Conservation (phyloP, 495 filamentous ascomycete species). For the Penicillium ucsense region DNA sequence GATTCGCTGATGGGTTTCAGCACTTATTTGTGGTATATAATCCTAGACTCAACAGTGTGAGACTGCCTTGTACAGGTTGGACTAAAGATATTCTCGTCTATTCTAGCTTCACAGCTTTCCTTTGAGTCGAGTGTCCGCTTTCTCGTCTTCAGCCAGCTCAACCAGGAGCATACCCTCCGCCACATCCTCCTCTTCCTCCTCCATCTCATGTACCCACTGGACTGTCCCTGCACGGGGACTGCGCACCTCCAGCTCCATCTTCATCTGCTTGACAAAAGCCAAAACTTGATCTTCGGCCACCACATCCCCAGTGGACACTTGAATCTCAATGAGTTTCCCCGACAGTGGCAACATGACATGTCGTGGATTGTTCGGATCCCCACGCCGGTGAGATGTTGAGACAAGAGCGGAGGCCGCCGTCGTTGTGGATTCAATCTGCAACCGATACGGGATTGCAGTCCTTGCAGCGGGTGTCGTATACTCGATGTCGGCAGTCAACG, state of each 20-base stretch:
- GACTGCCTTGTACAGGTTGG: no score
- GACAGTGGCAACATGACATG: slow-evolving; percentile 50
- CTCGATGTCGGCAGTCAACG: slow-evolving; percentile 43
- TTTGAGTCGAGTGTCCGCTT: slow-evolving; percentile 21
- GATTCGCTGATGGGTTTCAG: background rate
- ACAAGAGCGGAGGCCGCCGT: slow-evolving; percentile 38
- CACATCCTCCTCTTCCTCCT: slow-evolving; percentile 49
- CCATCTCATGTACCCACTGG: slow-evolving; percentile 46
- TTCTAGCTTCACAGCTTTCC: background rate
- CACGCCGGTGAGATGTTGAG: slow-evolving; percentile 40
- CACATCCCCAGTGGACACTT: slow-evolving; percentile 43
- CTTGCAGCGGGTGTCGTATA: slow-evolving; percentile 37
- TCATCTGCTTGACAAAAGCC: slow-evolving; percentile 58
- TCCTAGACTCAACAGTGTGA: background rate
- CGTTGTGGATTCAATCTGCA: slow-evolving; percentile 38
- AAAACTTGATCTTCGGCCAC: slow-evolving; percentile 44
- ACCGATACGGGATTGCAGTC: slow-evolving; percentile 25
- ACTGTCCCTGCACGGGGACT: slow-evolving; percentile 38
- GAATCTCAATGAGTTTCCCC: slow-evolving; percentile 48
- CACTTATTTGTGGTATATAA: background rate
- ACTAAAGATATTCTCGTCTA: no score
- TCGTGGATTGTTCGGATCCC: slow-evolving; percentile 38
- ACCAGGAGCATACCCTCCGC: slow-evolving; percentile 47
- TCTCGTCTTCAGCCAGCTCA: slow-evolving; percentile 28
- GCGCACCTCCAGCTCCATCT: slow-evolving; percentile 56